Percentiles rank a stretch among this genome's conserved stretches.
phyloP scores from a whole-genome alignment of 148 eudicot genomes.

The Cornus controversa region DNA sequence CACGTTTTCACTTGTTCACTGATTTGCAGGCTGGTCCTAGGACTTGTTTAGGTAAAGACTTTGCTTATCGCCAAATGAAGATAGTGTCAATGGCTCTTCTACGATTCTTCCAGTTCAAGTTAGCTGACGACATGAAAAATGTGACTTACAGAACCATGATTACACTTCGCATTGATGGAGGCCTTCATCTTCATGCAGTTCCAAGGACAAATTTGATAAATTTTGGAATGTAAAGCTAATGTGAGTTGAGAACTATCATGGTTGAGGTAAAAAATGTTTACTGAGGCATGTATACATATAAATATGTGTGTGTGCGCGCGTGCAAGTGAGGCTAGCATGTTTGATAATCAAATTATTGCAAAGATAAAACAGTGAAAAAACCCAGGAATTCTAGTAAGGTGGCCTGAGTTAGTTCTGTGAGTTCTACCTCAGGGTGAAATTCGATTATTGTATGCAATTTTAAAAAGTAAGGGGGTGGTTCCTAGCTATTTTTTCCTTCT shows the following conservation, averaged over 20 bases:
- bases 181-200: conserved; percentile 57
- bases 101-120: conserved; percentile 47
- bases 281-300: no score
- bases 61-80: conserved; percentile 92
- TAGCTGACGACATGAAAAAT: conserved; percentile 38
- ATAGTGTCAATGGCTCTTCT: conserved; percentile 55
- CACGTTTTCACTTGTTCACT: not conserved
- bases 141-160: conserved; percentile 74
- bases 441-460: no score
- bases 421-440: no score
- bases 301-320: no score
- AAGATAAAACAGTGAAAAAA: no score
- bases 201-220: conserved; percentile 48
- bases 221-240: not conserved
- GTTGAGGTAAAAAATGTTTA: not conserved
- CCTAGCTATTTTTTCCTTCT: no score
- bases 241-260: not conserved
- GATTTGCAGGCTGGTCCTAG: conserved; percentile 69
- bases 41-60: conserved; percentile 71
- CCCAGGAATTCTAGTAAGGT: no score
- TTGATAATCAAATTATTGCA: no score
- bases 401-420: no score
- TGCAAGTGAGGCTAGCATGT: not conserved
- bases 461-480: no score
- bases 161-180: conserved; percentile 69